Percentiles rank a stretch among this genome's conserved stretches.
phyloP scores from a whole-genome alignment of 2,329 filamentous ascomycete genomes.

The Colletotrichum orbiculare region DNA sequence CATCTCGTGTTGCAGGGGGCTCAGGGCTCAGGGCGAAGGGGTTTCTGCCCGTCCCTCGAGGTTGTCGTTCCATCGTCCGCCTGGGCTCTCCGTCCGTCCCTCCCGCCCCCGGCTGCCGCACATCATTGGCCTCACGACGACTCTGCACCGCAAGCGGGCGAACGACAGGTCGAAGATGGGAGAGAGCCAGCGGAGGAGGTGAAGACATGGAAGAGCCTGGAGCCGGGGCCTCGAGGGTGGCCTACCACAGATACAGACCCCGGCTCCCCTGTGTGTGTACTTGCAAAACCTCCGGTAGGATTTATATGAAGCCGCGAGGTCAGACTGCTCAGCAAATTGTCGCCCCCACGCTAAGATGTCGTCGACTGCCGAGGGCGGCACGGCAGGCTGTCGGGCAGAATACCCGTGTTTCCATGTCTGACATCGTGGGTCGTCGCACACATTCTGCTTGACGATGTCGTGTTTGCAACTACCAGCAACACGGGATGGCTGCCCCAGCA shows the following conservation, averaged over 20 bases:
- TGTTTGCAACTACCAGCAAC: too few relatives aligned
- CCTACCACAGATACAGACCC: slow-evolving; percentile 14
- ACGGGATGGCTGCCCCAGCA: too few relatives aligned
- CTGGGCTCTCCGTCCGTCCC: slow-evolving; percentile 8
- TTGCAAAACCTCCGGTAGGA: background rate
- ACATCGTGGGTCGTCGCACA: background rate
- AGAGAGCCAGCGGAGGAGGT: too few relatives aligned
- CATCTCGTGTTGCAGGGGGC: slow-evolving; percentile 26
- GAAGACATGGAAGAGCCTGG: slow-evolving; percentile 8
- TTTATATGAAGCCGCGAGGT: slow-evolving; percentile 9
- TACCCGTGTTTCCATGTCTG: slow-evolving; percentile 3
- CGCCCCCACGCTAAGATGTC: slow-evolving; percentile 16
- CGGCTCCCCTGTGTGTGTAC: slow-evolving; percentile 1
- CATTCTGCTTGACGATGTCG: too few relatives aligned
- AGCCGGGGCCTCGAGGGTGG: slow-evolving; percentile 13
- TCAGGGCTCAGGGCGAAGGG: background rate
- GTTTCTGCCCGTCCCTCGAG: background rate
- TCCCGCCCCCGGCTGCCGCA: background rate
- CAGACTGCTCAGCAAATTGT: background rate
- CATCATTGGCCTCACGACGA: slow-evolving; percentile 10
- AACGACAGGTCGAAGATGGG: slow-evolving; percentile 11
- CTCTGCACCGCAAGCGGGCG: slow-evolving; percentile 12
- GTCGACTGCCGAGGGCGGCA: slow-evolving; percentile 25
- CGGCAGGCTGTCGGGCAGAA: slow-evolving; percentile 10
- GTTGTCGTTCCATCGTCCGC: background rate